Evolutionary conservation across 2,329 filamentous ascomycete species (phyloP), one percentile per base, ranked within the genome.

Genomic region (Cladophialophora carrionii): DNA sequence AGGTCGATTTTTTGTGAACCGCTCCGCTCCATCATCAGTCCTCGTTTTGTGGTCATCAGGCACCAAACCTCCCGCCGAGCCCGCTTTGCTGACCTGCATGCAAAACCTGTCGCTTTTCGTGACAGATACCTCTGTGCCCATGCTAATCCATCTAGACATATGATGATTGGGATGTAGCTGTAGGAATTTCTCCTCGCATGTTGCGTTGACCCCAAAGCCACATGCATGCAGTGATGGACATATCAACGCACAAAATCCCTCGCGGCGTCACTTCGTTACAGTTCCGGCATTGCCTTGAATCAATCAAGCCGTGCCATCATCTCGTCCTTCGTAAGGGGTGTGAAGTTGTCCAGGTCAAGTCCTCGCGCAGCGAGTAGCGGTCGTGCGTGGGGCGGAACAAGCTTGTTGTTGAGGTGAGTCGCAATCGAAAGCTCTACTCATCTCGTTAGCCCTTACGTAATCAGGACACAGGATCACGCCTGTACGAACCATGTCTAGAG

Each of bases 241-340:
- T 65, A 70, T 63, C 63, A 68, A 67, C 59, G 57, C 69, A 73
- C 71, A 75, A 74, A 73, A 75, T 74, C 72, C 72, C 69, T 72
- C 75, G 75, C 72, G 76, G 75, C 72, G 71, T 78, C 72, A 73
- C 70, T 73, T 79, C 76, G 71, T 77, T 70, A 76, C 66, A 71
- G 71, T 71, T 67, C 52, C 46, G 69, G 67, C 68, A 67, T 68
- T 54, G 48, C 64, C 67, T 74, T 74, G 73, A 76, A 79, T 93
- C 90, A 99, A 81, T 99, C 95, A 79, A 99, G 84, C 79, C 93
- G 92, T 65, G 95, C 95, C 82, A 96, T 91, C 95, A 99, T 98
- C 78, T 97, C 92, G 74, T 95, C 90, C 83, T 92, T 96, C 74
- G 90, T 83, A 82, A 99, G 84, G 53, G 94, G 94, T 73, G 88